Evolutionary conservation across 2,329 filamentous ascomycete species (phyloP).

Genomic region (Sclerotinia sclerotiorum): DNA sequence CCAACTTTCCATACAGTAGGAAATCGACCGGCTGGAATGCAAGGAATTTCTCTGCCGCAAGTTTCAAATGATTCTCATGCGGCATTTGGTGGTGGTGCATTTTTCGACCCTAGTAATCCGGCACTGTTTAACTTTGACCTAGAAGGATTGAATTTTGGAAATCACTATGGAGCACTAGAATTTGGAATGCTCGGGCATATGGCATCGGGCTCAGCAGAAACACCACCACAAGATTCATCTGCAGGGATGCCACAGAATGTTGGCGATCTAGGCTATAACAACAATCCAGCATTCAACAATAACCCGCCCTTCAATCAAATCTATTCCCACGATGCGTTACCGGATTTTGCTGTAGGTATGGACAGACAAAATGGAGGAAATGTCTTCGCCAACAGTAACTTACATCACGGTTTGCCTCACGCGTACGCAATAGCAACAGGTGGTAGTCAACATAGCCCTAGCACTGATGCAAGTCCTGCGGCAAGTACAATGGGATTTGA

Average conservation of each 20-base stretch:
- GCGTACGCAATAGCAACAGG: slow-evolving; percentile 65
- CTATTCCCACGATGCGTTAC: slow-evolving; percentile 50
- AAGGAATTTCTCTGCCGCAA: slow-evolving; percentile 43
- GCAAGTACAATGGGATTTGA: slow-evolving; percentile 55
- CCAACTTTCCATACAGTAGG: slow-evolving; percentile 64
- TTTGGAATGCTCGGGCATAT: slow-evolving; percentile 97
- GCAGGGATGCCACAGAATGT: slow-evolving; percentile 51
- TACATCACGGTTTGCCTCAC: slow-evolving; percentile 61
- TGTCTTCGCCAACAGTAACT: slow-evolving; percentile 47
- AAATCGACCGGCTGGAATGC: slow-evolving; percentile 49
- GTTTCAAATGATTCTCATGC: slow-evolving; percentile 49
- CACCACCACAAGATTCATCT: slow-evolving; percentile 63
- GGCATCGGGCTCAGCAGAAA: slow-evolving; percentile 85
- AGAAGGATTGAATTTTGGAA: slow-evolving; percentile 90
- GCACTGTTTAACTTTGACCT: slow-evolving; percentile 95
- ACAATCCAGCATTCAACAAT: slow-evolving; percentile 36
- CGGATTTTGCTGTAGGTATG: slow-evolving; percentile 52
- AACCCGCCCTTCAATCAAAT: slow-evolving; percentile 49
- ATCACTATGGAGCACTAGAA: slow-evolving; percentile 91
- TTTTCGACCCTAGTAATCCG: slow-evolving; percentile 90
- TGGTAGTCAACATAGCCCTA: slow-evolving; percentile 61
- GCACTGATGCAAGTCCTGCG: slow-evolving; percentile 63
- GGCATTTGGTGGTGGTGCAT: slow-evolving; percentile 50
- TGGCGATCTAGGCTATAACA: slow-evolving; percentile 36
- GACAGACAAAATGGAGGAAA: slow-evolving; percentile 47